Evolutionary conservation across 768 basidiomycete species (phyloP).

Genomic region (Amanita phalloides): DNA sequence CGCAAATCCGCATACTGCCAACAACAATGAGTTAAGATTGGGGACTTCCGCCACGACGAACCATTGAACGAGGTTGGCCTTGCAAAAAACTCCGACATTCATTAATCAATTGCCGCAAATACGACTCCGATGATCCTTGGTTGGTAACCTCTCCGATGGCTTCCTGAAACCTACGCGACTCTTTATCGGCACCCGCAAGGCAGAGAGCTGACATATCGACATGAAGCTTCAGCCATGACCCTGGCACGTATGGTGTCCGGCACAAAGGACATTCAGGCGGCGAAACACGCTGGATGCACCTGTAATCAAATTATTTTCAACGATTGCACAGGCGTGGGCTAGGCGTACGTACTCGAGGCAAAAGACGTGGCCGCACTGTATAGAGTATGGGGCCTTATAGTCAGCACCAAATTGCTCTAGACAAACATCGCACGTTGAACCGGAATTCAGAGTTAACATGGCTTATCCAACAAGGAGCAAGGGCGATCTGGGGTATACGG

Average conservation of each 20-base stretch:
- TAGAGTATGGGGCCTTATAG: constrained; percentile 48
- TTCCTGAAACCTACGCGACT: constrained; percentile 42
- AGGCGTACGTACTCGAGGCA: constrained; percentile 31
- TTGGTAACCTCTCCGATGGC: constrained; percentile 43
- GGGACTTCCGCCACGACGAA: constrained; percentile 13
- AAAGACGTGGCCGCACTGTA: constrained; percentile 66
- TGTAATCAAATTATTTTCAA: constrained; percentile 14
- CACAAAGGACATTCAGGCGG: constrained; percentile 53
- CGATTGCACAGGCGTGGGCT: neutral
- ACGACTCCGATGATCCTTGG: constrained; percentile 41
- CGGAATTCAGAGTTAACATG: constrained; percentile 58
- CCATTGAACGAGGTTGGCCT: constrained; percentile 34
- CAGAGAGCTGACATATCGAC: constrained; percentile 31
- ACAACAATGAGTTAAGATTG: constrained; percentile 5
- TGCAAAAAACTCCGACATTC: constrained; percentile 39
- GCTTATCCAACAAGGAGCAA: constrained; percentile 19
- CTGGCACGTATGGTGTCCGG: constrained; percentile 37
- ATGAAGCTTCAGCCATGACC: constrained; percentile 44
- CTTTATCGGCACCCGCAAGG: constrained; percentile 24
- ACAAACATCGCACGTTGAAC: constrained; percentile 70
- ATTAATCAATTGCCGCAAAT: constrained; percentile 38
- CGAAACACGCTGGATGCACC: constrained; percentile 44
- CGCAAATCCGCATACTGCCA: constrained; percentile 41
- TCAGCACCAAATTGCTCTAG: constrained; percentile 49
- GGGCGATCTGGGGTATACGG: constrained; percentile 13